Percentiles rank a stretch among this genome's conserved stretches.
These are phyloP conservation scores for Diaporthe velutina DNA, from an alignment of 2,329 filamentous ascomycete species.

Conservation along the genomic window DNA sequence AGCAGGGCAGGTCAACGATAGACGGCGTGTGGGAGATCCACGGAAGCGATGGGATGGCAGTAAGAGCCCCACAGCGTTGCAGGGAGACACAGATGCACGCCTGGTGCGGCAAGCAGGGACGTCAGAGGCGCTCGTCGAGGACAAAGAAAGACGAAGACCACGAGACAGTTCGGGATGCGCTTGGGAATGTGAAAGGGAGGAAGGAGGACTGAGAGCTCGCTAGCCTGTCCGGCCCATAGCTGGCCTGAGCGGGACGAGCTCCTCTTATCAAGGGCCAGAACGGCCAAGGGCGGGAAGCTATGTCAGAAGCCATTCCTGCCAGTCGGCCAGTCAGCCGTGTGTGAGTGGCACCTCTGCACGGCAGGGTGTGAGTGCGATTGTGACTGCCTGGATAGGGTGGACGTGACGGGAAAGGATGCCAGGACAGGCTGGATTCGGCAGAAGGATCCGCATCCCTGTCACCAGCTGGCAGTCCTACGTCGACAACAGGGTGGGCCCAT, in stretches of 20 bases:
- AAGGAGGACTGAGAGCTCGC: constrained; percentile 19
- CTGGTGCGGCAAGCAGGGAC: constrained; percentile 26
- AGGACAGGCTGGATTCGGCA: constrained; percentile 22
- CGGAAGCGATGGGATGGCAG: constrained; percentile 18
- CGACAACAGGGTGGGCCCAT: constrained; percentile 17
- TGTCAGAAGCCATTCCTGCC: constrained; percentile 23
- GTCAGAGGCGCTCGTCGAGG: constrained; percentile 25
- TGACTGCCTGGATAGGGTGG: constrained; percentile 36
- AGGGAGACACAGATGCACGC: constrained; percentile 4
- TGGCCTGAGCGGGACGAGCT: constrained; percentile 6
- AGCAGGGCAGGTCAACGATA: background rate
- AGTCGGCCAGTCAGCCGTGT: background rate
- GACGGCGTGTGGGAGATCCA: background rate
- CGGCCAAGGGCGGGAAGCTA: constrained; percentile 27
- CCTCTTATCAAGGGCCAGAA: constrained; percentile 27
- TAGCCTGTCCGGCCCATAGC: constrained; percentile 25
- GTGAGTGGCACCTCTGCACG: constrained; percentile 9
- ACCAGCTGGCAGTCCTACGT: constrained; percentile 34
- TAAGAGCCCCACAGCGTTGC: background rate
- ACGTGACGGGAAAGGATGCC: background rate
- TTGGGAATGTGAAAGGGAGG: constrained; percentile 10
- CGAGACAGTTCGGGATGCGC: background rate
- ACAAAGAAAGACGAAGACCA: constrained; percentile 9
- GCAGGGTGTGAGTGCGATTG: constrained; percentile 26
- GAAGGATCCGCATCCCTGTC: constrained; percentile 3